Base-by-base conservation (phyloP, 345 rosid species). In the Luvunga scandens region DNA sequence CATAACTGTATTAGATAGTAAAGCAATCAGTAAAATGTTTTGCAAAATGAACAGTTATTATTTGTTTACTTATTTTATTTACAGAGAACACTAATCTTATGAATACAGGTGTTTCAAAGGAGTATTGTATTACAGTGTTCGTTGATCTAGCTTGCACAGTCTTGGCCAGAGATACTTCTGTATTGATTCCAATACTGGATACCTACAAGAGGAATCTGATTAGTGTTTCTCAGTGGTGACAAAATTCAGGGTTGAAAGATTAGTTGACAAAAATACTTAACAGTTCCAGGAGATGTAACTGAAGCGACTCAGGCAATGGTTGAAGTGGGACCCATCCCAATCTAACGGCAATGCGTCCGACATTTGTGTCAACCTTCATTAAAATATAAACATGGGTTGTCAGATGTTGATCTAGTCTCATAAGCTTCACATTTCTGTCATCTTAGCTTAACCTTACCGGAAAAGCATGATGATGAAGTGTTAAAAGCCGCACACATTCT, bases 101-200 rank as follows among this genome's bases (percentile, higher is more conserved):
- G 74, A 66, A 53, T 24, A 62, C 7, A 67, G 30, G 36, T 60
- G 50, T 19, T 42, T 77, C 18, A 25, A 68, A 77, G 75, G 79
- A 80, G 78, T 72, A 61, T 53, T 67, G 83, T 34, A 24, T 85
- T 95, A 95, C 99, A 95, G 69, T 80, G 98, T 95, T 73, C 63
- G 82, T 78, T 93, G 99, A 78, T 95, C 97, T 22, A 95, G 97
- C 76, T 87, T 91, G 93, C 98, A 95, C 79, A 95, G 83, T 88
- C 99, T 87, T 81, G 99, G 99, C 99, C 99, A 95, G 28, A 95
- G 90, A 83, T 85, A 93, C 73, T 93, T 93, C 80, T 95, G 99
- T 84, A 95, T 80, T 69, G 99, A 87, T 83, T 95, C 98, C 56
- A 93, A 89, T 55, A 93, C 69, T 66, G 99, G 99, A 78, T 95